These are phyloP conservation scores for Alternaria longipes DNA, from an alignment of 2,329 filamentous ascomycete genomes.

Conservation along the genomic window DNA sequence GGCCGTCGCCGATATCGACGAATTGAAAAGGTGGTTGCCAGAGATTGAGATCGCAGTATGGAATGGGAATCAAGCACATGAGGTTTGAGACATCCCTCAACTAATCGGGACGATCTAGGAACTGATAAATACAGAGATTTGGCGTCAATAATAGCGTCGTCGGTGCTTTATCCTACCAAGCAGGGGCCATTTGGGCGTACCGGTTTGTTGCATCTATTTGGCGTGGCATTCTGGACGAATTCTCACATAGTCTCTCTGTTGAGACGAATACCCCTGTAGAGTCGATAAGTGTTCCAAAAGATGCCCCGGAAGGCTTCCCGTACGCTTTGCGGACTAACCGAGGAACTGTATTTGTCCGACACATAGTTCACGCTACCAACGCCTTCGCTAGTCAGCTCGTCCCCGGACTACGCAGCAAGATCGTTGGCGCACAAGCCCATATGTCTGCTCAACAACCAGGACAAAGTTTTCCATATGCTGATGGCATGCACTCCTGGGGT, in stretches of 20 bases:
- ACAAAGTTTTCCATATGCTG: slow-evolving; percentile 36
- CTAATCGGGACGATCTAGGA: background rate
- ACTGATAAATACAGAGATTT: slow-evolving; percentile 13
- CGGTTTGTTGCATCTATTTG: slow-evolving; percentile 24
- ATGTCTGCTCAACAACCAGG: slow-evolving; percentile 63
- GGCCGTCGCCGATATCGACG: background rate
- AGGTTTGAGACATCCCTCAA: background rate
- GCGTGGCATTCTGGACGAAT: slow-evolving; percentile 9
- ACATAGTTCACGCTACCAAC: slow-evolving; percentile 69
- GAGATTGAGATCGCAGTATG: background rate
- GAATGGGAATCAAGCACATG: background rate
- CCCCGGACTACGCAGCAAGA: slow-evolving; percentile 55
- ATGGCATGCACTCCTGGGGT: slow-evolving; percentile 60
- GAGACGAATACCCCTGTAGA: slow-evolving; percentile 19
- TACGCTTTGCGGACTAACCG: slow-evolving; percentile 56
- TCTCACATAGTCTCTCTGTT: slow-evolving; percentile 19
- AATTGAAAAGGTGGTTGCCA: slow-evolving; percentile 5
- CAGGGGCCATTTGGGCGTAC: slow-evolving; percentile 37
- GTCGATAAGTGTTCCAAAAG: slow-evolving; percentile 30
- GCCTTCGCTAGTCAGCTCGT: slow-evolving; percentile 63
- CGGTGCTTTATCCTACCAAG: slow-evolving; percentile 40
- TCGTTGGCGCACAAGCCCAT: slow-evolving; percentile 38
- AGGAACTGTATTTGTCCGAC: slow-evolving; percentile 57
- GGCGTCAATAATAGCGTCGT: slow-evolving; percentile 19
- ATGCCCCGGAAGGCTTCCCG: slow-evolving; percentile 48